Conservation (phyloP, 495 filamentous ascomycete genomes). For the Penicillium paradoxum region DNA sequence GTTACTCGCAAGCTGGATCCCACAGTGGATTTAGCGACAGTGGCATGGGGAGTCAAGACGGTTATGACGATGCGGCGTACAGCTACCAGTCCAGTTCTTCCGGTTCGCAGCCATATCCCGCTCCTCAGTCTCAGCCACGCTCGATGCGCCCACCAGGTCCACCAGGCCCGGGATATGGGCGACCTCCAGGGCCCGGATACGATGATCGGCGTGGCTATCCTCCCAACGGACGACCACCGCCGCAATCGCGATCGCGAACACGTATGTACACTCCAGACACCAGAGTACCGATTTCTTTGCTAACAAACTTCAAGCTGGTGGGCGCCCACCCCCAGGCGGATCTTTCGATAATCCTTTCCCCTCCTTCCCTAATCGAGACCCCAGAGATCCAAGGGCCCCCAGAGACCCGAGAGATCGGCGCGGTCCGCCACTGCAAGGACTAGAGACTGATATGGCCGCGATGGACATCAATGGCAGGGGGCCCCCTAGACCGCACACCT, state of each 20-base stretch:
- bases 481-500: conserved; percentile 36
- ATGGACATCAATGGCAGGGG: conserved; percentile 51
- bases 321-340: conserved; percentile 39
- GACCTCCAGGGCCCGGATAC: conserved; percentile 26
- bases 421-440: conserved; percentile 24
- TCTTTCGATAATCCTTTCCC: conserved; percentile 68
- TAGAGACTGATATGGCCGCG: conserved; percentile 51
- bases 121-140: conserved; percentile 31
- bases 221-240: conserved; percentile 21
- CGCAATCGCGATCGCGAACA: conserved; percentile 27
- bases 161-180: conserved; percentile 46
- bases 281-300: not conserved
- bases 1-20: conserved; percentile 46
- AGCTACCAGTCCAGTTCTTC: conserved; percentile 31
- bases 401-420: conserved; percentile 21
- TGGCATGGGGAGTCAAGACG: conserved; percentile 23
- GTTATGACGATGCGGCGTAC: conserved; percentile 47
- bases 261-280: conserved; percentile 24
- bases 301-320: conserved; percentile 19
- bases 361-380: conserved; percentile 45
- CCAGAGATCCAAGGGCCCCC: conserved; percentile 18
- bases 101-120: conserved; percentile 45
- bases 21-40: conserved; percentile 39
- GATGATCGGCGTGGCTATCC: conserved; percentile 25
- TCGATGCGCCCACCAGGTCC: conserved; percentile 41